phyloP scores from a whole-genome alignment of 495 filamentous ascomycete genomes.

The Saxophila tyrrhenica region DNA sequence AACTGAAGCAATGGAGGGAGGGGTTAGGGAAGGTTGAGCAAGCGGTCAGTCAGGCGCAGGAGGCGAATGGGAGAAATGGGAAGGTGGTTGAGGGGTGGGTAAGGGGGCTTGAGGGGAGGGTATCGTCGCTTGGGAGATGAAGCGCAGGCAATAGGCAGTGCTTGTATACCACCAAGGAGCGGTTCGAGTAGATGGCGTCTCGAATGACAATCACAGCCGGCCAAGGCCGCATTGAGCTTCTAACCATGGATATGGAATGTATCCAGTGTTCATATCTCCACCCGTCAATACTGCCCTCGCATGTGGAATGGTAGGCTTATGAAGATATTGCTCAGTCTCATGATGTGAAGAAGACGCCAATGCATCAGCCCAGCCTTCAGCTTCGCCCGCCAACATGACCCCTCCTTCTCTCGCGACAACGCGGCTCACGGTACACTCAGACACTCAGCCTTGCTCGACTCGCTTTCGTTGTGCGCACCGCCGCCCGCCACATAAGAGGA shows the following conservation, averaged over 20 bases:
- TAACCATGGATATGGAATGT: neutral
- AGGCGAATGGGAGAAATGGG: constrained; percentile 63
- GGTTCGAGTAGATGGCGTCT: neutral
- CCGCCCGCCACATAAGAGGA: constrained; percentile 30
- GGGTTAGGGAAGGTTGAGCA: constrained; percentile 68
- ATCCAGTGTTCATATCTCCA: no score
- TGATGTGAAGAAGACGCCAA: no score
- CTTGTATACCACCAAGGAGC: no score
- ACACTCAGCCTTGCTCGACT: constrained; percentile 64
- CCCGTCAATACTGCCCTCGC: no score
- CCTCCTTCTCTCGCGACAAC: neutral
- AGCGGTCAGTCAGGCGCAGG: constrained; percentile 55
- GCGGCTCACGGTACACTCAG: constrained; percentile 23
- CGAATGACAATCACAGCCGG: neutral
- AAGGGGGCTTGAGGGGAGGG: constrained; percentile 57
- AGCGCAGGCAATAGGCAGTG: no score
- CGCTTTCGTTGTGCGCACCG: constrained; percentile 59
- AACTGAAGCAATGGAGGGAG: constrained; percentile 78
- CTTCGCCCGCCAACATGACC: no score
- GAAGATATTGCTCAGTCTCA: no score
- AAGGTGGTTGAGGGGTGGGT: constrained; percentile 79
- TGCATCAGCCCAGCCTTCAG: no score
- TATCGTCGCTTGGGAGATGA: constrained; percentile 6
- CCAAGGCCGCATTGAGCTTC: neutral
- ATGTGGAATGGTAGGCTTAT: no score